These are phyloP conservation scores for Neurospora sp. DNA, from an alignment of 495 filamentous ascomycete species.

Conservation along the genomic window DNA sequence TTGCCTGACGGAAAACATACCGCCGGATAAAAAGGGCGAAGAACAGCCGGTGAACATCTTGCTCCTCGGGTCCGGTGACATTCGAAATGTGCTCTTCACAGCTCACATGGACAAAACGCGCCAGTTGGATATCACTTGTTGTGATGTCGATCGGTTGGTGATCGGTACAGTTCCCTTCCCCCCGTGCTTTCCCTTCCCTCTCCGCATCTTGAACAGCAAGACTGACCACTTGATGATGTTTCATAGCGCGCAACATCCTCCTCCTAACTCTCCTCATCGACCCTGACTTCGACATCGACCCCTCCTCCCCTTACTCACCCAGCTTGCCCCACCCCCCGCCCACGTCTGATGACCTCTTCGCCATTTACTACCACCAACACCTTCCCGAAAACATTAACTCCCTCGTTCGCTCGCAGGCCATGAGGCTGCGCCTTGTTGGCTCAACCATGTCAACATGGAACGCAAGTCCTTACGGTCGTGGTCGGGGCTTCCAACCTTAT, in stretches of 20 bases:
- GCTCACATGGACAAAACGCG: slow-evolving; percentile 9
- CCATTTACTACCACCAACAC: slow-evolving; percentile 20
- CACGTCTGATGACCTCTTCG: slow-evolving; percentile 8
- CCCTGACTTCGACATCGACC: neutral
- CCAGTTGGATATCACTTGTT: slow-evolving; percentile 22
- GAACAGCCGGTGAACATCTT: slow-evolving; percentile 6
- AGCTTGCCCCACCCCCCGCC: neutral
- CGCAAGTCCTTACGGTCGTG: slow-evolving; percentile 11
- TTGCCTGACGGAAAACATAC: slow-evolving; percentile 17
- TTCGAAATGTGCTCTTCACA: slow-evolving; percentile 23
- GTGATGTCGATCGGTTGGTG: slow-evolving; percentile 14
- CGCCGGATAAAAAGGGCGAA: slow-evolving; percentile 13
- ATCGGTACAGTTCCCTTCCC: slow-evolving; percentile 11
- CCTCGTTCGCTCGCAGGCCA: slow-evolving; percentile 10
- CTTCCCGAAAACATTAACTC: slow-evolving; percentile 3
- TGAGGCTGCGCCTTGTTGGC: slow-evolving; percentile 13
- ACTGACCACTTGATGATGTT: neutral
- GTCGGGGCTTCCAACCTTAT: slow-evolving; percentile 13
- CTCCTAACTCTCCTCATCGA: slow-evolving; percentile 21
- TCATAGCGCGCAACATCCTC: slow-evolving; percentile 20
- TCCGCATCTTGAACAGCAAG: neutral
- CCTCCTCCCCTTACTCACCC: neutral
- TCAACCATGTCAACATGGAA: slow-evolving; percentile 13
- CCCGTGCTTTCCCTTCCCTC: slow-evolving; percentile 2
- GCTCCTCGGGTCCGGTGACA: slow-evolving; percentile 23